phyloP scores from a whole-genome alignment of 1,139 yeast genomes.

The Candida gigantensis region DNA sequence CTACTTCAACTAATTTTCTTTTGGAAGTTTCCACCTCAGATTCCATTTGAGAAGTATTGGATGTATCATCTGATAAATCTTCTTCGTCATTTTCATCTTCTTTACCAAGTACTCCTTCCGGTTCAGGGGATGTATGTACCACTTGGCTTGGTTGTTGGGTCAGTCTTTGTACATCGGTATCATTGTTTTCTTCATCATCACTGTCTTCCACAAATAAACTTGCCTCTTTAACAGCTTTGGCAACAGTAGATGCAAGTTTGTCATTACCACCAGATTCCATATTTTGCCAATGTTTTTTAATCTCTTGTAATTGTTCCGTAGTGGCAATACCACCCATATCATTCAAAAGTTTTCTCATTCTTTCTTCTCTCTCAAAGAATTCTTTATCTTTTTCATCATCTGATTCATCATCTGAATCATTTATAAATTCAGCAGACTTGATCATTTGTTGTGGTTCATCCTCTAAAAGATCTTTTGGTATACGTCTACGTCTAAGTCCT shows the following conservation, averaged over 20 bases:
- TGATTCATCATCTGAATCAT: slow-evolving; percentile 67
- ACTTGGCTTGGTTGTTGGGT: slow-evolving; percentile 1
- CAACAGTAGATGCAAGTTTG: slow-evolving; percentile 20
- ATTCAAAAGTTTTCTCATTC: slow-evolving; percentile 44
- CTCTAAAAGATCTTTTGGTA: slow-evolving; percentile 18
- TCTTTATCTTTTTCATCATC: slow-evolving; percentile 56
- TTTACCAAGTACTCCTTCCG: neutral
- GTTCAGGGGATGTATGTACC: no score
- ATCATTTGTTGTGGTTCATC: slow-evolving; percentile 22
- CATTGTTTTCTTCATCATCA: slow-evolving; percentile 15
- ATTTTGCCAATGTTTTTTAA: slow-evolving; percentile 40
- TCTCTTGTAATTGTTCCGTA: slow-evolving; percentile 36
- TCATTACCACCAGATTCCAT: slow-evolving; percentile 22
- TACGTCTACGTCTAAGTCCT: slow-evolving; percentile 6
- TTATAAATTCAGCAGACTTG: slow-evolving; percentile 55
- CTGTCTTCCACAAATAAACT: slow-evolving; percentile 22
- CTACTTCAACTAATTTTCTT: slow-evolving; percentile 12
- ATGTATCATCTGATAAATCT: slow-evolving; percentile 5
- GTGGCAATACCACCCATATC: slow-evolving; percentile 45
- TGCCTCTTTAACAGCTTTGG: slow-evolving; percentile 24
- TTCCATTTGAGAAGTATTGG: slow-evolving; percentile 16
- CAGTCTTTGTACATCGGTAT: slow-evolving; percentile 5
- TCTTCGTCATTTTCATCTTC: slow-evolving; percentile 9
- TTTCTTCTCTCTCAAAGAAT: slow-evolving; percentile 62
- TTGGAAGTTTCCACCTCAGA: slow-evolving; percentile 12